Conservation (phyloP, 768 basidiomycete species). For the Chalciporus pseudorubinellus region DNA sequence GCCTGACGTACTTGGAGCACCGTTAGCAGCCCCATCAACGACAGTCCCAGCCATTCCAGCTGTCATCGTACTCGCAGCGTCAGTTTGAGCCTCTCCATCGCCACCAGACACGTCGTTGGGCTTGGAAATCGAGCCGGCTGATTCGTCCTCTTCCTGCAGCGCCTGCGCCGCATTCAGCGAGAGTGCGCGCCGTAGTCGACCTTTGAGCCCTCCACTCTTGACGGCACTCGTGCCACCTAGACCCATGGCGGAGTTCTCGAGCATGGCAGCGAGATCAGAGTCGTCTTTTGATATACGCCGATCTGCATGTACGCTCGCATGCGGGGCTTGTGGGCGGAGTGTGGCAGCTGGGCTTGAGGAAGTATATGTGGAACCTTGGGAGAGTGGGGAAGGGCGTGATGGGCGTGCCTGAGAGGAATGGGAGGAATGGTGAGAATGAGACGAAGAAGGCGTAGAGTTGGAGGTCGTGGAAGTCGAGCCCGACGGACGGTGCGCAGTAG, state of each 20-base stretch:
- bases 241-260: constrained; percentile 41
- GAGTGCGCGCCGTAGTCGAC: constrained; percentile 69
- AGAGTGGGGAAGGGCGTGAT: constrained; percentile 32
- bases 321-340: constrained; percentile 28
- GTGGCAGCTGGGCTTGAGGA: constrained; percentile 11
- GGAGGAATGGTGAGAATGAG: constrained; percentile 26
- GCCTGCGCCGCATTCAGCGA: constrained; percentile 59
- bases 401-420: constrained; percentile 31
- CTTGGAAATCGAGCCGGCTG: constrained; percentile 10
- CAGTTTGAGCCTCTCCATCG: constrained; percentile 23
- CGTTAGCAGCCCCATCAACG: neutral
- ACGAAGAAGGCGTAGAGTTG: constrained; percentile 26
- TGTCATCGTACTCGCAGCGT: constrained; percentile 36
- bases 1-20: constrained; percentile 31
- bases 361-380: constrained; percentile 30
- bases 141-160: constrained; percentile 46
- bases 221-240: constrained; percentile 31
- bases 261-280: constrained; percentile 61
- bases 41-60: constrained; percentile 33
- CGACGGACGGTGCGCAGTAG: constrained; percentile 23
- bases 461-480: constrained; percentile 29
- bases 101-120: constrained; percentile 33
- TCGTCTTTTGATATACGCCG: constrained; percentile 79
- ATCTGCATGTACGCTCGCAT: constrained; percentile 56
- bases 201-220: constrained; percentile 73